Percentiles rank a stretch among this genome's conserved stretches.
These are phyloP conservation scores for Ascosphaera acerosa DNA, from an alignment of 2,329 filamentous ascomycete genomes.

Conservation along the genomic window DNA sequence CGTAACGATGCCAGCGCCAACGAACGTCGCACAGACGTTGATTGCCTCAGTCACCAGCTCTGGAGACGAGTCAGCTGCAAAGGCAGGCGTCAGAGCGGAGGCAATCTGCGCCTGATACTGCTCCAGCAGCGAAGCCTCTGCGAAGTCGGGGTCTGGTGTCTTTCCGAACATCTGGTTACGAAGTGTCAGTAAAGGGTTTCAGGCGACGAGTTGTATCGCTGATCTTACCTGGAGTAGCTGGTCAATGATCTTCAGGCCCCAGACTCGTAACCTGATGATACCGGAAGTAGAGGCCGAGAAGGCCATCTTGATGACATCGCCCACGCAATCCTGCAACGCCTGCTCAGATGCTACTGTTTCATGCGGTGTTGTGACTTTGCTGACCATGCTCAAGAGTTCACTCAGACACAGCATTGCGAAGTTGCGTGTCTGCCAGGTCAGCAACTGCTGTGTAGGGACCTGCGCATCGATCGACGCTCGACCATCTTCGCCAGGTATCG, in stretches of 20 bases:
- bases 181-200: slow-evolving; percentile 3
- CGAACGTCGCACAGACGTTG: slow-evolving; percentile 94
- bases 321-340: slow-evolving; percentile 58
- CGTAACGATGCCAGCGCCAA: slow-evolving; percentile 88
- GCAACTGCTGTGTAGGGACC: slow-evolving; percentile 49
- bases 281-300: slow-evolving; percentile 92
- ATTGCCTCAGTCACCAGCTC: slow-evolving; percentile 90
- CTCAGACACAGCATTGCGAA: slow-evolving; percentile 79
- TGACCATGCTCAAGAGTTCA: slow-evolving; percentile 55
- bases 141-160: slow-evolving; percentile 84
- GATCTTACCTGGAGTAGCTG: slow-evolving; percentile 47
- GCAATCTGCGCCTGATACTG: slow-evolving; percentile 98
- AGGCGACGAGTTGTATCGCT: not conserved
- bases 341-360: slow-evolving; percentile 54
- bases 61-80: slow-evolving; percentile 83
- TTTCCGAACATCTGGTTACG: slow-evolving; percentile 62
- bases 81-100: slow-evolving; percentile 84
- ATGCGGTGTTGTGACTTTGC: slow-evolving; percentile 52
- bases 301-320: slow-evolving; percentile 85
- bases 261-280: slow-evolving; percentile 69
- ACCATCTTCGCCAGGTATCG: slow-evolving; percentile 34
- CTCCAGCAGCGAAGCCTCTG: slow-evolving; percentile 87
- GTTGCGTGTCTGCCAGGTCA: slow-evolving; percentile 86
- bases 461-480: slow-evolving; percentile 25
- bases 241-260: slow-evolving; percentile 82